Conservation (phyloP, 306 rosid species). For the Heteromeles arbutifolia region DNA sequence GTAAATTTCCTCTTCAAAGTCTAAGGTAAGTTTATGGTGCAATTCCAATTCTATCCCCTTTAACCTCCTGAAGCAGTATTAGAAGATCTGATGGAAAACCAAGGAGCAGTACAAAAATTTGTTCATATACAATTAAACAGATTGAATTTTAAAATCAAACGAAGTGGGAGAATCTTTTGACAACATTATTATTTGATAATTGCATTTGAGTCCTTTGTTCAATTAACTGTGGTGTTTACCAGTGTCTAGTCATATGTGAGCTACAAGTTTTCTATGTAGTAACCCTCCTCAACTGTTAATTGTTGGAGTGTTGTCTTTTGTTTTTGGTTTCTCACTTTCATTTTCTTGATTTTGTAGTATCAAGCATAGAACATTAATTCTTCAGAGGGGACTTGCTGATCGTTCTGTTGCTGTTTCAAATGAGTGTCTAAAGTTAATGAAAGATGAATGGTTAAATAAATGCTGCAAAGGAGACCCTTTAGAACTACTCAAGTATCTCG, state of each 20-base stretch:
- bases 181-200: not conserved
- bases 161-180: not conserved
- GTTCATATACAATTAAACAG: not conserved
- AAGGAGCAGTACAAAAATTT: not conserved
- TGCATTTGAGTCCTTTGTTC: not conserved
- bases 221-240: not conserved
- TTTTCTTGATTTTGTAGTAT: constrained; percentile 39
- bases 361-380: constrained; percentile 73
- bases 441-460: constrained; percentile 81
- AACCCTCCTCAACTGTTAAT: not conserved
- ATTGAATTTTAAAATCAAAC: not conserved
- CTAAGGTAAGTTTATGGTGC: constrained; percentile 50
- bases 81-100: not conserved
- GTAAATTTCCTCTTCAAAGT: constrained; percentile 95
- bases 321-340: not conserved
- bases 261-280: not conserved
- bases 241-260: not conserved
- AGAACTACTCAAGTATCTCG: constrained; percentile 79
- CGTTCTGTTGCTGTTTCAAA: constrained; percentile 74
- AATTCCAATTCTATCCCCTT: not conserved
- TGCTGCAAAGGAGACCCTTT: constrained; percentile 67
- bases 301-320: not conserved
- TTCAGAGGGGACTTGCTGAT: constrained; percentile 89
- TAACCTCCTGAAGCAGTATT: not conserved
- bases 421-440: constrained; percentile 82